Conservation (phyloP, 768 basidiomycete genomes). For the Stropharia rugosoannulata region DNA sequence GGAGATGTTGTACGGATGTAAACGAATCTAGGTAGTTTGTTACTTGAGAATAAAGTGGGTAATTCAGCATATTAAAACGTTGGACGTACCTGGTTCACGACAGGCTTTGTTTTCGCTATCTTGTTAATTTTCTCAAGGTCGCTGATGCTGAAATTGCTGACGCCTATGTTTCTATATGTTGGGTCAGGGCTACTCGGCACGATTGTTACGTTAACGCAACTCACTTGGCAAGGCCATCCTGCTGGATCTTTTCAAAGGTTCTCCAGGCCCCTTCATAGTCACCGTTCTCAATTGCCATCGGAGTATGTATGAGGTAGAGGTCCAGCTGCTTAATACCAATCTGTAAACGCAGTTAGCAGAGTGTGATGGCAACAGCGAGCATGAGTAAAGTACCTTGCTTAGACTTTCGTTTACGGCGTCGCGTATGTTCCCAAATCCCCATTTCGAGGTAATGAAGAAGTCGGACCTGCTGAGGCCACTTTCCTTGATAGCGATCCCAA, state of each 20-base stretch:
- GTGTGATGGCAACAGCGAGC: neutral
- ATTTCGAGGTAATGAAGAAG: constrained; percentile 59
- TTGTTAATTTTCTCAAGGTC: constrained; percentile 53
- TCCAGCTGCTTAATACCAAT: constrained; percentile 62
- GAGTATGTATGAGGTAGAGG: constrained; percentile 68
- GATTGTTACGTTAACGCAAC: constrained; percentile 6
- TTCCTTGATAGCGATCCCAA: constrained; percentile 42
- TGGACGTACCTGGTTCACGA: constrained; percentile 64
- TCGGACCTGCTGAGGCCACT: constrained; percentile 44
- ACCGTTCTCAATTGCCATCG: constrained; percentile 26
- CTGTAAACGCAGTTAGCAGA: constrained; percentile 29
- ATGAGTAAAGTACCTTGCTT: constrained; percentile 35
- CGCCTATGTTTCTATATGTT: constrained; percentile 60
- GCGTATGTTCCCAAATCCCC: constrained; percentile 36
- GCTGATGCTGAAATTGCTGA: constrained; percentile 62
- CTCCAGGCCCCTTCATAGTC: constrained; percentile 47
- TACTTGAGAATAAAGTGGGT: neutral
- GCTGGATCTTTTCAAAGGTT: constrained; percentile 53
- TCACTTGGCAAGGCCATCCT: constrained; percentile 42
- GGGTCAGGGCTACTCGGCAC: neutral
- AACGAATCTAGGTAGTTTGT: constrained; percentile 46
- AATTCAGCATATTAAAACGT: neutral
- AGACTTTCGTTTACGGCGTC: constrained; percentile 48
- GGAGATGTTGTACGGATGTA: constrained; percentile 71
- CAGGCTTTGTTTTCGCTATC: constrained; percentile 54